Percentiles rank a stretch among this genome's conserved stretches.
Evolutionary conservation across 2,329 filamentous ascomycete genomes (phyloP).

Genomic region (Sporothrix variecibatus): DNA sequence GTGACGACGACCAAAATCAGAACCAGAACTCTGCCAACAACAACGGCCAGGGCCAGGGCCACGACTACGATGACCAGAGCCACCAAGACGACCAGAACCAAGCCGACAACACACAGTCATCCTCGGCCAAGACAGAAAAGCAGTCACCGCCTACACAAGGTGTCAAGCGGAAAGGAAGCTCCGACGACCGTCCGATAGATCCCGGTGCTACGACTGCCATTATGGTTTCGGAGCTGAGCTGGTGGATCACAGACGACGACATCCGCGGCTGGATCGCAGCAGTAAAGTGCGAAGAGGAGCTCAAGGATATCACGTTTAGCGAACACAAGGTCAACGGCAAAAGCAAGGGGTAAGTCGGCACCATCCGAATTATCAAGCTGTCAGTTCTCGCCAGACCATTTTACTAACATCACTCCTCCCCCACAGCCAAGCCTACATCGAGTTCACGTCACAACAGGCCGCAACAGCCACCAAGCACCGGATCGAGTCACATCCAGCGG

Average conservation of each 20-base stretch:
- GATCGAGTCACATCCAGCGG: constrained; percentile 65
- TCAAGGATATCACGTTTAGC: constrained; percentile 93
- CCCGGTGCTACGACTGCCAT: constrained; percentile 67
- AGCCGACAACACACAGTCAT: background rate
- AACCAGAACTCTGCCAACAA: constrained; percentile 33
- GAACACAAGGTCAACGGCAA: constrained; percentile 99
- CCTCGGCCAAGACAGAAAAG: constrained; percentile 32
- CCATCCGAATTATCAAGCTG: background rate
- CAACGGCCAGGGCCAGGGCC: constrained; percentile 36
- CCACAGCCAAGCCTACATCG: constrained; percentile 73
- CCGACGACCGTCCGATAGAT: constrained; percentile 61
- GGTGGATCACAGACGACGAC: constrained; percentile 97
- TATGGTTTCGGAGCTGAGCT: constrained; percentile 85
- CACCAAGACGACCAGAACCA: constrained; percentile 34
- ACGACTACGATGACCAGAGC: constrained; percentile 30
- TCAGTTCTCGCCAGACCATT: background rate
- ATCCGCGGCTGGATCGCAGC: constrained; percentile 82
- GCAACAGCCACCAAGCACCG: constrained; percentile 81
- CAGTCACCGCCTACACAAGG: constrained; percentile 51
- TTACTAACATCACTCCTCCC: constrained; percentile 21
- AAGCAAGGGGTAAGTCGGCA: constrained; percentile 78
- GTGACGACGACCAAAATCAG: constrained; percentile 44
- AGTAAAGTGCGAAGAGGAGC: constrained; percentile 77
- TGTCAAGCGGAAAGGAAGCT: constrained; percentile 61
- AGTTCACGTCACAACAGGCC: constrained; percentile 80